Evolutionary conservation across 225 moss, liverwort and hornwort species (phyloP).

Genomic region (Antitrichia curtipendula): DNA sequence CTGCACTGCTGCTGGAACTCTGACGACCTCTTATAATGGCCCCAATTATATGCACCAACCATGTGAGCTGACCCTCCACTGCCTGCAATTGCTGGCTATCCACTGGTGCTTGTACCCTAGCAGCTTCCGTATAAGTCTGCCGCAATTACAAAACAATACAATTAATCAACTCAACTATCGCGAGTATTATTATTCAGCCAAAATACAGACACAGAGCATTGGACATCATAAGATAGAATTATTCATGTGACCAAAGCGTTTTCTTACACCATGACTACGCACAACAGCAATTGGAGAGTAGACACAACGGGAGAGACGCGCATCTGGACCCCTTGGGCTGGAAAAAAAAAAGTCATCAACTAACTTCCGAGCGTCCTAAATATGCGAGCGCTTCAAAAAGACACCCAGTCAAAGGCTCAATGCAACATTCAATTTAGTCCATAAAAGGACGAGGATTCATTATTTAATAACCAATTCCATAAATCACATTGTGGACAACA

Average conservation of each 20-base stretch:
- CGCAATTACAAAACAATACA: not conserved
- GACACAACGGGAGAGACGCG: not conserved
- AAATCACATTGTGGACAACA: not conserved
- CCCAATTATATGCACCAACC: constrained; percentile 54
- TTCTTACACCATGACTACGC: not conserved
- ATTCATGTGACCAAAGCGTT: not conserved
- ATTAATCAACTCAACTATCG: not conserved
- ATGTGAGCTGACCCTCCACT: constrained; percentile 59
- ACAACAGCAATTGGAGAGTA: not conserved
- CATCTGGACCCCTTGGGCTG: not conserved
- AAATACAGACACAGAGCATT: not conserved
- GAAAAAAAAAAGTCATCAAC: not conserved
- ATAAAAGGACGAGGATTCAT: not conserved
- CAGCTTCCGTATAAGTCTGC: constrained; percentile 40
- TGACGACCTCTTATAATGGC: constrained; percentile 56
- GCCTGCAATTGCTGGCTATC: constrained; percentile 43
- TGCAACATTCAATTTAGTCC: not conserved
- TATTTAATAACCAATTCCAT: not conserved
- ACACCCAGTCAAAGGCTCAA: not conserved
- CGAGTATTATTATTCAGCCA: not conserved
- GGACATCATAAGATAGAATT: not conserved
- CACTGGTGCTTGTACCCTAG: constrained; percentile 27
- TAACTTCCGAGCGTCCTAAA: not conserved
- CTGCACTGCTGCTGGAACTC: constrained; percentile 50
- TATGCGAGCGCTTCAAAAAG: not conserved